These are phyloP conservation scores for Pichia sporocuriosa DNA, from an alignment of 805 yeast species.

Conservation along the genomic window DNA sequence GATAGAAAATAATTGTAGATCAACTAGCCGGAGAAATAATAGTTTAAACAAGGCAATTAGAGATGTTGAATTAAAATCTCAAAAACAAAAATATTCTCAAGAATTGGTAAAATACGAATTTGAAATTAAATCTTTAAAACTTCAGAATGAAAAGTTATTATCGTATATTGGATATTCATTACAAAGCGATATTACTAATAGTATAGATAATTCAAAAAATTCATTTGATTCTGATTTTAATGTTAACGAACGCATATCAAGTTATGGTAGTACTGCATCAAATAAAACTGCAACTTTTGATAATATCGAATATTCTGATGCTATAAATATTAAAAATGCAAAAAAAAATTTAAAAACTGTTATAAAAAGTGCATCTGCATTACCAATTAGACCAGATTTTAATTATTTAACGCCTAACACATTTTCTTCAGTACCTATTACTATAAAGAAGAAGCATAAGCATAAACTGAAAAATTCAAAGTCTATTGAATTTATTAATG, in stretches of 20 bases:
- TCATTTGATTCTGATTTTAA: background rate
- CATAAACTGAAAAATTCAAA: background rate
- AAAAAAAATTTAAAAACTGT: slow-evolving; percentile 34
- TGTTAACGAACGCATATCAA: slow-evolving; percentile 1
- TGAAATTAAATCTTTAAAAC: slow-evolving; percentile 45
- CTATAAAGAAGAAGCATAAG: background rate
- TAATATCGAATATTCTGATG: slow-evolving; percentile 44
- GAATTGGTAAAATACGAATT: slow-evolving; percentile 46
- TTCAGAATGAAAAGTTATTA: slow-evolving; percentile 50
- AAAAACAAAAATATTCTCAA: slow-evolving; percentile 30
- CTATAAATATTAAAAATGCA: slow-evolving; percentile 43
- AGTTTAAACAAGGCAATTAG: slow-evolving; percentile 22
- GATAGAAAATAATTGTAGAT: slow-evolving; percentile 7
- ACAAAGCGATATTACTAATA: slow-evolving; percentile 24
- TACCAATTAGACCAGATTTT: slow-evolving; percentile 23
- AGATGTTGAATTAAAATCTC: slow-evolving; percentile 21
- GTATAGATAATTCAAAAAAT: background rate
- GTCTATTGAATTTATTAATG: background rate
- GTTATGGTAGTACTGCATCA: slow-evolving; percentile 2
- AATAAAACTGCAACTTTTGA: slow-evolving; percentile 21
- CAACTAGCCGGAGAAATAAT: slow-evolving; percentile 19
- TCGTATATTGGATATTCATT: slow-evolving; percentile 52
- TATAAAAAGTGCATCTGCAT: slow-evolving; percentile 29
- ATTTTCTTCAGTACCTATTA: background rate
- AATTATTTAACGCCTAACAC: background rate